Base-by-base conservation (phyloP, 768 basidiomycete genomes). In the button mushroom (Agaricus bisporus) region DNA sequence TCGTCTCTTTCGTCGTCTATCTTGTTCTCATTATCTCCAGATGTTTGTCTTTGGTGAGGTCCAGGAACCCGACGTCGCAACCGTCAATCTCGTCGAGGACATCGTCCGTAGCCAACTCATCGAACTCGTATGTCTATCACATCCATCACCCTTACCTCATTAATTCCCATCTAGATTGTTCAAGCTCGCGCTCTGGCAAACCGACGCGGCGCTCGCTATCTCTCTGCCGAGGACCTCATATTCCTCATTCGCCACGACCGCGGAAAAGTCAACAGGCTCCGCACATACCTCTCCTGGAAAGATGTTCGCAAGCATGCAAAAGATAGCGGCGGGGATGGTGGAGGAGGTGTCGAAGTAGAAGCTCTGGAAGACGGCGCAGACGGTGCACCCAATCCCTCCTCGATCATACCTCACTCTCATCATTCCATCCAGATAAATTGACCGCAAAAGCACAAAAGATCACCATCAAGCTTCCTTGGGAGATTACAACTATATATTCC, bases 41-140 rank as follows among this genome's bases (percentile, higher is more conserved):
- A 93, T 97, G 91, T 97, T 95, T 64, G 95, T 97, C 41, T 95
- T 97, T 67, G 93, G 93, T 8, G 93, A 95, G 70, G 89, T 95
- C 3, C 89, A 93, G 64, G 92, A 95, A 54, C 91, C 94, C 1
- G 81, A 85, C 51, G 75, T 78, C 12, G 92, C 92, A 51, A 93
- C 95, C 0, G 88, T 94, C 12, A 90, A 90, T 62, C 80, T 94
- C 29, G 90, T 98, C n/a, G 94, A 98, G 67, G 94, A 98, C 64
- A 91, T 95, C 48, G 89, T 95, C 17, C 80, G 90, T 36, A 79
- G 88, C 49, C 93, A 98, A 59, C 77, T 98, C 42, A 88, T 94
- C 51, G 93, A 97, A 67, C 82, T 97, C 49, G 94, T 94, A 22
- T 47, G 79, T 56, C 35, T 14, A 6, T 1, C 22, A 18, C 17